Conservation (phyloP, 108 stramenopile species). For the Discostella stelligeroides region DNA sequence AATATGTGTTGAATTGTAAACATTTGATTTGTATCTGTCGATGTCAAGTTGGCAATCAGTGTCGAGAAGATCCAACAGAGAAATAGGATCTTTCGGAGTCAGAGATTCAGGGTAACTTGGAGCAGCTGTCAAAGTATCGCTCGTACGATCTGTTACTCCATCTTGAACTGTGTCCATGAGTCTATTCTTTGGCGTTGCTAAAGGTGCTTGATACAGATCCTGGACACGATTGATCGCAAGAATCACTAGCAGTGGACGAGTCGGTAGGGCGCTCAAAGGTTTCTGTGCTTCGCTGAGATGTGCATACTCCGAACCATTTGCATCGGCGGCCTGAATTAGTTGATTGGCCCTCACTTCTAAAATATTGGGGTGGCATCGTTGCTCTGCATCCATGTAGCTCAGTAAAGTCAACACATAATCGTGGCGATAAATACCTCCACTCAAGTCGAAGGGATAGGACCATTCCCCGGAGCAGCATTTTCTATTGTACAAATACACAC, state of each 20-base stretch:
- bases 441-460: slow-evolving; percentile 52
- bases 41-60: slow-evolving; percentile 23
- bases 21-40: slow-evolving; percentile 18
- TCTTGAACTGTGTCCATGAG: neutral
- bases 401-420: slow-evolving; percentile 26
- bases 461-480: slow-evolving; percentile 33
- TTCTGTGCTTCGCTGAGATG: neutral
- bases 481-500: slow-evolving; percentile 36
- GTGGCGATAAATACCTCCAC: slow-evolving; percentile 45
- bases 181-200: slow-evolving; percentile 19
- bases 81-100: slow-evolving; percentile 15
- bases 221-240: slow-evolving; percentile 56
- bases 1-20: slow-evolving; percentile 48
- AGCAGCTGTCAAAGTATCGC: slow-evolving; percentile 9
- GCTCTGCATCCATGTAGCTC: slow-evolving; percentile 9
- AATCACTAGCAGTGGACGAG: slow-evolving; percentile 30
- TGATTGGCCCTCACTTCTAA: slow-evolving; percentile 41
- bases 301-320: neutral
- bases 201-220: slow-evolving; percentile 43
- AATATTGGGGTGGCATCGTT: slow-evolving; percentile 41
- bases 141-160: neutral
- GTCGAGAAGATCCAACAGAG: slow-evolving; percentile 31
- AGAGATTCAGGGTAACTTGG: too few relatives aligned
- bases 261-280: slow-evolving; percentile 30
- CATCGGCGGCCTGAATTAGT: neutral